phyloP scores from a whole-genome alignment of 768 basidiomycete genomes.

The Pisolithus tinctorius region DNA sequence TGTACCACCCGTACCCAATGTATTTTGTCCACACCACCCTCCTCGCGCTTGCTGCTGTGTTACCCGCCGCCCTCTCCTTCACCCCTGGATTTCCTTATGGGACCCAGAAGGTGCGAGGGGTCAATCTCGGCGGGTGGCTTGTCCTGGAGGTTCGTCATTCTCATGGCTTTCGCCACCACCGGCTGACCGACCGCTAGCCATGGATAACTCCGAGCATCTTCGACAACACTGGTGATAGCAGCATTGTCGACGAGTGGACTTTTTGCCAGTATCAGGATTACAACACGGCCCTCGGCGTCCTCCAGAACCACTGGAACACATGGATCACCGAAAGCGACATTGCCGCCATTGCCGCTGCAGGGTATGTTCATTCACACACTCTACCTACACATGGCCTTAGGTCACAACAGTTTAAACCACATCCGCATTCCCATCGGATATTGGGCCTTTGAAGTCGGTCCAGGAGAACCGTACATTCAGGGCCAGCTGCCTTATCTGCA shows the following conservation, averaged over 20 bases:
- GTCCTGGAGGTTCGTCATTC: slow-evolving; percentile 40
- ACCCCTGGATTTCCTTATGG: slow-evolving; percentile 67
- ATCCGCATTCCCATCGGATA: slow-evolving; percentile 84
- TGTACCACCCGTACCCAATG: slow-evolving; percentile 38
- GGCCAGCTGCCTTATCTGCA: slow-evolving; percentile 68
- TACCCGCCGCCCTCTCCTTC: slow-evolving; percentile 26
- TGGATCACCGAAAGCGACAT: slow-evolving; percentile 86
- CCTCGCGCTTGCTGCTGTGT: slow-evolving; percentile 21
- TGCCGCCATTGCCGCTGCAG: slow-evolving; percentile 62
- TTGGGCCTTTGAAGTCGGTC: slow-evolving; percentile 80
- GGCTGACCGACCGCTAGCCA: slow-evolving; percentile 48
- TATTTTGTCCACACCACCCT: slow-evolving; percentile 13
- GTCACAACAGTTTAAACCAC: slow-evolving; percentile 60
- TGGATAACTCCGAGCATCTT: slow-evolving; percentile 80
- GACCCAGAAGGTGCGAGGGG: slow-evolving; percentile 67
- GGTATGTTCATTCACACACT: slow-evolving; percentile 34
- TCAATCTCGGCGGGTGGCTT: slow-evolving; percentile 72
- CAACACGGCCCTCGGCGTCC: slow-evolving; percentile 39
- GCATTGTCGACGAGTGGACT: slow-evolving; percentile 74
- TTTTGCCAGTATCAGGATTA: slow-evolving; percentile 58
- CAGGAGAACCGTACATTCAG: slow-evolving; percentile 72
- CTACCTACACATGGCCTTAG: slow-evolving; percentile 2
- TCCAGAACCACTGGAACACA: slow-evolving; percentile 70
- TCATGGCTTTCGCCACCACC: slow-evolving; percentile 8
- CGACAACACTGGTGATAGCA: slow-evolving; percentile 42